Evolutionary conservation across 169 alveolate species (phyloP).

Genomic region (Plasmodium gonderi): DNA sequence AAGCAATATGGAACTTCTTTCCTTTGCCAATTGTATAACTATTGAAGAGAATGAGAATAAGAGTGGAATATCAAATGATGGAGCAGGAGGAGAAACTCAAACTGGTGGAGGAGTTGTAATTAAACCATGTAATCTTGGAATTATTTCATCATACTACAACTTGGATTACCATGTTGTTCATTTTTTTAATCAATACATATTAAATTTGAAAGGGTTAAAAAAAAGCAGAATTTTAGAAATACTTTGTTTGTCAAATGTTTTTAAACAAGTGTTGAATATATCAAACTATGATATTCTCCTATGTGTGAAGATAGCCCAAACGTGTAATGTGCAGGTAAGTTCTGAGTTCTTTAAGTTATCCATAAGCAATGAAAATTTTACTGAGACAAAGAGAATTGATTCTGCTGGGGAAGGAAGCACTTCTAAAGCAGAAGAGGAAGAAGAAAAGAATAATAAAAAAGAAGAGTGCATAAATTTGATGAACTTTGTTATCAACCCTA

Average conservation of each 20-base stretch:
- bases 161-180: conserved; percentile 48
- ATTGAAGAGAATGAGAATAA: conserved; percentile 90
- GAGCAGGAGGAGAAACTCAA: not conserved
- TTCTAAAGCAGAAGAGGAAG: not conserved
- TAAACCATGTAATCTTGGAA: conserved; percentile 90
- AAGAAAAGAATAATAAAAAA: conserved; percentile 17
- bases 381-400: conserved; percentile 76
- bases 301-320: conserved; percentile 47
- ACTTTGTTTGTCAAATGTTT: conserved; percentile 34
- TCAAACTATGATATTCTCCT: conserved; percentile 13
- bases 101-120: not conserved
- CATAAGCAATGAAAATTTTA: conserved; percentile 11
- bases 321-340: conserved; percentile 22
- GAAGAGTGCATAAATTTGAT: conserved; percentile 15
- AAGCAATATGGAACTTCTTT: conserved; percentile 91
- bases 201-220: conserved; percentile 16
- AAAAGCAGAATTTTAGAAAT: conserved; percentile 39
- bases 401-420: conserved; percentile 73
- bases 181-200: conserved; percentile 63
- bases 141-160: conserved; percentile 54
- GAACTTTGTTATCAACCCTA: conserved; percentile 52
- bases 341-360: conserved; percentile 45
- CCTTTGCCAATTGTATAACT: conserved; percentile 94
- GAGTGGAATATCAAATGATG: conserved; percentile 47
- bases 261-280: conserved; percentile 80